phyloP scores from a whole-genome alignment of 805 yeast genomes.

The Zygosaccharomyces rouxii region DNA sequence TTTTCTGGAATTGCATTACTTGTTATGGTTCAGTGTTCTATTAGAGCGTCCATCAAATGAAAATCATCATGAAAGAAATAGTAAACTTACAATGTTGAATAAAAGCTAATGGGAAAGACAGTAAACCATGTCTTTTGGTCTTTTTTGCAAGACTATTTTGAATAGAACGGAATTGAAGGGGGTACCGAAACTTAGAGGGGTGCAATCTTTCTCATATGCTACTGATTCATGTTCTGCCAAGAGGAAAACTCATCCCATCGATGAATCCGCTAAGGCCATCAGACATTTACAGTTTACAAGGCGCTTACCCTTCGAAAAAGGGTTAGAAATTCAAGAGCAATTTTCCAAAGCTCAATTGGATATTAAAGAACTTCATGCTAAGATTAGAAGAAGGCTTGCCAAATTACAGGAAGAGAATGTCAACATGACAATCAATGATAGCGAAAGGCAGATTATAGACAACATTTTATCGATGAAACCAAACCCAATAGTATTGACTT shows the following conservation, averaged over 20 bases:
- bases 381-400: slow-evolving; percentile 40
- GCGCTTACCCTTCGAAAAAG: slow-evolving; percentile 42
- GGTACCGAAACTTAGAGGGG: background rate
- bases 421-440: slow-evolving; percentile 37
- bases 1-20: background rate
- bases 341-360: slow-evolving; percentile 55
- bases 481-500: slow-evolving; percentile 66
- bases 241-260: slow-evolving; percentile 31
- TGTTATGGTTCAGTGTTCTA: background rate
- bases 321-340: slow-evolving; percentile 52
- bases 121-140: background rate
- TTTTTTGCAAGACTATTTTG: background rate
- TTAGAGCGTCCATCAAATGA: background rate
- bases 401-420: slow-evolving; percentile 38
- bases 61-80: background rate
- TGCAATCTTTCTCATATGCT: background rate
- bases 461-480: slow-evolving; percentile 49
- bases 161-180: background rate
- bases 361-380: slow-evolving; percentile 49
- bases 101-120: background rate
- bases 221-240: slow-evolving; percentile 10
- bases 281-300: slow-evolving; percentile 44
- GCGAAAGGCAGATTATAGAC: slow-evolving; percentile 44
- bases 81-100: background rate
- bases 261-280: slow-evolving; percentile 34